Base-by-base conservation (phyloP, 768 basidiomycete species). In the Asterophora lycoperdoides region DNA sequence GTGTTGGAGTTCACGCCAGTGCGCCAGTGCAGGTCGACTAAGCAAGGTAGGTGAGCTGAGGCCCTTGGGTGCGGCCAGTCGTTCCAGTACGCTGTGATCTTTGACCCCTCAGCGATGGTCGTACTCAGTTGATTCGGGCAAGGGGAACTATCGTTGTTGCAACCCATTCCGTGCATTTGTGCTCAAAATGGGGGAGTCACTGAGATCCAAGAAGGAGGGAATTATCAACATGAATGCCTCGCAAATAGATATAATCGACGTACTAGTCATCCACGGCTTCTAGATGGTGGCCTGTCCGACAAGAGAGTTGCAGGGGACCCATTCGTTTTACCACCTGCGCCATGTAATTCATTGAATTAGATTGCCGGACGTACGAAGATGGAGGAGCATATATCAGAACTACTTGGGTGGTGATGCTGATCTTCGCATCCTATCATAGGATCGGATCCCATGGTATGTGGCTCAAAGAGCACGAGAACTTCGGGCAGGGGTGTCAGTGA, bases 221-320 rank as follows among this genome's bases (percentile, higher is more conserved):
- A 29, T n/a, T n/a, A n/a, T 29, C 29, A 29, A 4, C n/a, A n/a
- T 13, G 32, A 46, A 20, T 18, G 17, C 3, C 34, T 9, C 7
- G 10, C 8, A 11, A 11, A 26, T 1, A 15, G 38, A 1, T 8
- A 38, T 8, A 14, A n/a, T 13, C 20, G 13, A 58, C 68, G 38
- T 50, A 76, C 74, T 72, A 76, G 67, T 64, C 2, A 67, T 54
- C 74, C 74, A 76, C n/a, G 71, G 73, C 17, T 73, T 63, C 46
- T 74, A 63, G 45, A 76, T 76, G n/a, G 56, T 47, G 6, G 69
- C 67, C 58, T 75, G 74, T 3, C 73, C 73, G 8, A 55, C 56
- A 9, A 71, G 68, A 8, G 65, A 59, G 58, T 76, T 70, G 60
- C 75, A 76, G 13, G 74, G 68, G n/a, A n/a, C n/a, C n/a, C n/a